Percentiles rank a stretch among this genome's conserved stretches.
Conservation (phyloP, 768 basidiomycete species). For the Heimioporus sp. region DNA sequence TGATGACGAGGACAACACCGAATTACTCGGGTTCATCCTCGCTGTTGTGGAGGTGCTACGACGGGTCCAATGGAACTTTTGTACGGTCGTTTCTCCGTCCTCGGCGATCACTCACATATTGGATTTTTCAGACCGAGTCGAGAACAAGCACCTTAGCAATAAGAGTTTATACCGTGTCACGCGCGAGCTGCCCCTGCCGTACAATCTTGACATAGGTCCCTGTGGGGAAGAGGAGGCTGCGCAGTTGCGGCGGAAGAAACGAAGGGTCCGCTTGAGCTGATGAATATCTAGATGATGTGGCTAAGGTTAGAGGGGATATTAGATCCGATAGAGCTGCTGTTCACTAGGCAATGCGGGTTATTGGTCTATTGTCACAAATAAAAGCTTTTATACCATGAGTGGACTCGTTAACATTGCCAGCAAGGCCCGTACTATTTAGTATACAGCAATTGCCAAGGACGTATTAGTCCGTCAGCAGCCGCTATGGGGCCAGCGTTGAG, state of each 20-base stretch:
- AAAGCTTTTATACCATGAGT: no score
- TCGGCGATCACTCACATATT: neutral
- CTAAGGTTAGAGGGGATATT: neutral
- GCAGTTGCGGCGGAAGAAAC: slow-evolving; percentile 12
- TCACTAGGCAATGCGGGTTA: no score
- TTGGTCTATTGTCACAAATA: no score
- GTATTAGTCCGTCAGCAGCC: no score
- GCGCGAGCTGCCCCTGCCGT: slow-evolving; percentile 82
- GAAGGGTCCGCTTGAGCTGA: slow-evolving; percentile 20
- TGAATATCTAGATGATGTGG: neutral
- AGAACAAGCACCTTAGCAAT: slow-evolving; percentile 93
- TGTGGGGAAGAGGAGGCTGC: slow-evolving; percentile 39
- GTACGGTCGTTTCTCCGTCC: slow-evolving; percentile 41
- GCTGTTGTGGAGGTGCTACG: slow-evolving; percentile 76
- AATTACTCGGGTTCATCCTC: slow-evolving; percentile 62
- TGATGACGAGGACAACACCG: slow-evolving; percentile 40
- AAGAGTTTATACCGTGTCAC: slow-evolving; percentile 89
- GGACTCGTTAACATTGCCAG: no score
- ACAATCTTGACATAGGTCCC: slow-evolving; percentile 50
- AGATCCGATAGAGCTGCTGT: no score
- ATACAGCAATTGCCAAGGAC: no score
- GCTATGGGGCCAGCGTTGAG: no score
- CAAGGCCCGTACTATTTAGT: no score
- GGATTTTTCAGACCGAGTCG: slow-evolving; percentile 58
- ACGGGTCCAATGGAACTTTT: slow-evolving; percentile 91